These are phyloP conservation scores for Monosporascus sp. DNA, from an alignment of 2,329 filamentous ascomycete genomes.

Conservation along the genomic window DNA sequence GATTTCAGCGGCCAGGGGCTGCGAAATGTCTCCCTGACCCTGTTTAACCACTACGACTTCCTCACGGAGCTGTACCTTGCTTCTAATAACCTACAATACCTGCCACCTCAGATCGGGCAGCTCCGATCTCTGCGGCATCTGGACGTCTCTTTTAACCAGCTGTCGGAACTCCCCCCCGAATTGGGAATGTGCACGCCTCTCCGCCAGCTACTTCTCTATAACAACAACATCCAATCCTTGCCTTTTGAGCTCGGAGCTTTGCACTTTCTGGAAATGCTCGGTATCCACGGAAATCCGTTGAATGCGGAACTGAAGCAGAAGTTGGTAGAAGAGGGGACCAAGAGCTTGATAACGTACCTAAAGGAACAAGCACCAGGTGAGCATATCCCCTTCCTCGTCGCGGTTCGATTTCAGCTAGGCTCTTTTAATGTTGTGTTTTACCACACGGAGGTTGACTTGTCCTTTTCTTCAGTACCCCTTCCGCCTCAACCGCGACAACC, in stretches of 20 bases:
- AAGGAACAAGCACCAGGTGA: conserved; percentile 81
- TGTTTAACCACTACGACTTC: conserved; percentile 80
- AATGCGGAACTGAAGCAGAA: conserved; percentile 71
- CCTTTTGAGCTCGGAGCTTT: conserved; percentile 86
- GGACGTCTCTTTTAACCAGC: conserved; percentile 83
- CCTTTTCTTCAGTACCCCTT: conserved; percentile 57
- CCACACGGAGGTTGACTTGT: conserved; percentile 15
- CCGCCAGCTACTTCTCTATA: conserved; percentile 79
- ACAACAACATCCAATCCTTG: conserved; percentile 79
- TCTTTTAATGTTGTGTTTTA: not conserved
- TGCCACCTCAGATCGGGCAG: conserved; percentile 79
- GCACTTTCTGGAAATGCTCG: conserved; percentile 81
- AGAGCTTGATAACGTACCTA: conserved; percentile 74
- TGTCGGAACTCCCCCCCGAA: conserved; percentile 78
- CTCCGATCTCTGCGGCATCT: conserved; percentile 77
- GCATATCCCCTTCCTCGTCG: conserved; percentile 21
- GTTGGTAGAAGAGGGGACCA: conserved; percentile 82
- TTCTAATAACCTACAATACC: conserved; percentile 77
- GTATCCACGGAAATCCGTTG: conserved; percentile 87
- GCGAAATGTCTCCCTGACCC: conserved; percentile 68
- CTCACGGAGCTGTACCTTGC: conserved; percentile 89
- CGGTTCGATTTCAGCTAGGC: not conserved
- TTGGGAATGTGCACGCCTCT: conserved; percentile 96
- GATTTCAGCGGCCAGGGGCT: conserved; percentile 96
- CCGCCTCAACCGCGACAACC: conserved; percentile 72